Base-by-base conservation (phyloP, 495 filamentous ascomycete species). In the Xylaria venustula region DNA sequence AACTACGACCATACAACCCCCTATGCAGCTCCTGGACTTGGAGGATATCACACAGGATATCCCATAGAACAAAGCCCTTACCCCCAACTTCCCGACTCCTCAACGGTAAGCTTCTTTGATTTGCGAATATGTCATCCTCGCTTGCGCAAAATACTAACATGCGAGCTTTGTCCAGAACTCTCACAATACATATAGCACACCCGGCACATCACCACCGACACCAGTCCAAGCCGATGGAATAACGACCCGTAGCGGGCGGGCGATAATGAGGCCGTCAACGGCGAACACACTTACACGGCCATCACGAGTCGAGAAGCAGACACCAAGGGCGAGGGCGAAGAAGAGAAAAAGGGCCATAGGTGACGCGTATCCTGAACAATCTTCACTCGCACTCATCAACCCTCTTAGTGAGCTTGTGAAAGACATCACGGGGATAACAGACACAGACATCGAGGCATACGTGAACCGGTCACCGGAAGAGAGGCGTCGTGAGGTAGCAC, bases 391-490 rank as follows among this genome's bases (percentile, higher is more conserved):
- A 59, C 74, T 93, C 28, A 83, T 79, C 19, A 83, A 77, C 23
- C 91, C 94, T 0, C 71, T 98, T 69, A 96, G 91, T 71, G 79
- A 88, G 59, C 67, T 97, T 60, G 95, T 92, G 9, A 68, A 70
- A 49, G 84, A 85, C 67, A 77, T 77, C 7, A 73, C 86, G 44
- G 76, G 89, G 20, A 85, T 88, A 4, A 71, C 94, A 34, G 69
- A 71, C 55, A 83, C 82, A 47, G 86, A 98, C 71, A 97, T 97
- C 81, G 86, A 91, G 56, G 79, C 75, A 20, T 96, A 88, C 79
- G 93, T 96, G 22, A 85, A 88, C 66, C 81, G 94, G 47, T 77
- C 88, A 8, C 73, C 78, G 2, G 86, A 90, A 45, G 81, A 77
- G 6, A 85, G 94, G 51, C 79, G 76, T 36, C 72, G 80, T 64